Conservation (phyloP, 2,329 filamentous ascomycete species). For the Fusarium subglutinans region DNA sequence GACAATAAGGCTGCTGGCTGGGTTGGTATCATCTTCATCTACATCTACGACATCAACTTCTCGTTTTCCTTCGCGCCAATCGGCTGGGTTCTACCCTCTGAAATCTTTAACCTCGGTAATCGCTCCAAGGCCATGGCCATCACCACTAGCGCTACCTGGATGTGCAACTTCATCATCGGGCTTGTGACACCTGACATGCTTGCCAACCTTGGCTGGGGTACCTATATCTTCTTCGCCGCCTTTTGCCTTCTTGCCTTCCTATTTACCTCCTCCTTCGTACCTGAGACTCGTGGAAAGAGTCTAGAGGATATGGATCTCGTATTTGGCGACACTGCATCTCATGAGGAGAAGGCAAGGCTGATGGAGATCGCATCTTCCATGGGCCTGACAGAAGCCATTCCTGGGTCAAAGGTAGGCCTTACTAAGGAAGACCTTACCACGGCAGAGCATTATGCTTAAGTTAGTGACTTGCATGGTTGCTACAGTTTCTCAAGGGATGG, state of each 20-base stretch:
- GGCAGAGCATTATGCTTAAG: neutral
- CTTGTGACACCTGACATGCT: slow-evolving; percentile 59
- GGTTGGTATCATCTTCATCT: slow-evolving; percentile 71
- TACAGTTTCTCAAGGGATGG: neutral
- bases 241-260: slow-evolving; percentile 60
- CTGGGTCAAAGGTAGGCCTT: neutral
- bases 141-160: slow-evolving; percentile 59
- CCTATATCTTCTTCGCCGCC: slow-evolving; percentile 69
- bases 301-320: slow-evolving; percentile 66
- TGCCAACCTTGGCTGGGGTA: slow-evolving; percentile 59
- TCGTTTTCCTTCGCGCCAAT: slow-evolving; percentile 71
- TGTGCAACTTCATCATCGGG: slow-evolving; percentile 51
- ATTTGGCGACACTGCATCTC: slow-evolving; percentile 44
- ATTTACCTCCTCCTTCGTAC: slow-evolving; percentile 65
- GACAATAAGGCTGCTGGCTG: slow-evolving; percentile 54
- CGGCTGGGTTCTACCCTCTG: slow-evolving; percentile 72
- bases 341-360: neutral
- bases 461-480: neutral
- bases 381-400: neutral
- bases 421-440: neutral
- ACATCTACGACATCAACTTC: slow-evolving; percentile 71
- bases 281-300: slow-evolving; percentile 65
- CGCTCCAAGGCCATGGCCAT: slow-evolving; percentile 69
- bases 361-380: neutral
- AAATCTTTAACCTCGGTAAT: slow-evolving; percentile 67